Evolutionary conservation across 192 early-diverging fungal species (phyloP).

Genomic region (Coemansia sp.): DNA sequence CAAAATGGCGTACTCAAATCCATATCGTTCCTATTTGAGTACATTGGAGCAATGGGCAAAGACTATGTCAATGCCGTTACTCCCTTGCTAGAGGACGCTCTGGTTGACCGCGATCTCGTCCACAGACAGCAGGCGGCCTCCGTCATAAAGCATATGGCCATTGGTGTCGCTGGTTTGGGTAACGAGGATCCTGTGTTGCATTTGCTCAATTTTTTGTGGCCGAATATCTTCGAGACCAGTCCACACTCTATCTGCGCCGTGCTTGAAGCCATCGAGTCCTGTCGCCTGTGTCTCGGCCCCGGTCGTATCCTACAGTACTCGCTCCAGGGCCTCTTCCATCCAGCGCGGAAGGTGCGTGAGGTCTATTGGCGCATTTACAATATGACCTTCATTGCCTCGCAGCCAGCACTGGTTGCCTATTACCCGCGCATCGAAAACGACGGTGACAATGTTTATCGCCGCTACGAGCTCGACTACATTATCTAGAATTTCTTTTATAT

Average conservation of each 20-base stretch:
- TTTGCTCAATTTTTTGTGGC: conserved; percentile 96
- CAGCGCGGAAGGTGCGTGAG: conserved; percentile 91
- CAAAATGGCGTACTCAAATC: conserved; percentile 98
- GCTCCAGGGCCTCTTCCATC: conserved; percentile 96
- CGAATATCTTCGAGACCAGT: conserved; percentile 96
- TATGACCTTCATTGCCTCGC: conserved; percentile 86
- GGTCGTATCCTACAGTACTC: conserved; percentile 83
- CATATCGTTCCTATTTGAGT: conserved; percentile 96
- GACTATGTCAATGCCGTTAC: conserved; percentile 99
- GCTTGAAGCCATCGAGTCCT: conserved; percentile 94
- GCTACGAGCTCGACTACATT: conserved; percentile 83
- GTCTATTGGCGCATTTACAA: conserved; percentile 99
- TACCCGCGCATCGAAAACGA: conserved; percentile 92
- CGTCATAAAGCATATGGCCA: conserved; percentile 91
- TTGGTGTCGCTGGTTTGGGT: conserved; percentile 90
- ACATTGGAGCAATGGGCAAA: conserved; percentile 97
- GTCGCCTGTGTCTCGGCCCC: conserved; percentile 89
- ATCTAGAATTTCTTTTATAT: conserved; percentile 22
- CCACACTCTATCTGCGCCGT: conserved; percentile 99
- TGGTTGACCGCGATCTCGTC: conserved; percentile 97
- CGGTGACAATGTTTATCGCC: conserved; percentile 71
- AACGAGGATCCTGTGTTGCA: conserved; percentile 96
- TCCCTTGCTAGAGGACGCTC: conserved; percentile 92
- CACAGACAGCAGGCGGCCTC: conserved; percentile 98
- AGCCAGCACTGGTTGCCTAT: conserved; percentile 89